Base-by-base conservation (phyloP, 345 rosid genomes). In the Eutrema yunnanense region DNA sequence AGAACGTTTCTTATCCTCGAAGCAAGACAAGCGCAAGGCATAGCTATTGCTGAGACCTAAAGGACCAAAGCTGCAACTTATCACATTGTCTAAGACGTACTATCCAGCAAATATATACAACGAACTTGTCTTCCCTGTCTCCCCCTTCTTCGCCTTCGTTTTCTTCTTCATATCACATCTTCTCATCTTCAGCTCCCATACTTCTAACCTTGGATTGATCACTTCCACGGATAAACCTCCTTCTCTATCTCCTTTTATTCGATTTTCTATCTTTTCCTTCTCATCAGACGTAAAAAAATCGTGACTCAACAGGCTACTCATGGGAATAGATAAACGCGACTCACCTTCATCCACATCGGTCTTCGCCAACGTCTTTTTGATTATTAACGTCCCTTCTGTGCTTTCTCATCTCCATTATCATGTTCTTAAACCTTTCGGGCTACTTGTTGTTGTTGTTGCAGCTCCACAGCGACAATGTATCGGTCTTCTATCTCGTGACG, bases 161-260 rank as follows among this genome's bases (percentile, higher is more conserved):
- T 32, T 46, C 47, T 43, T 44, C 22, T 12, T 27, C 30, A 38
- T 13, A 59, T 37, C 32, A 38, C 8, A 13, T 37, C 27, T 41
- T 68, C 63, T 68, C 12, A 68, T 4, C 62, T 68, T 68, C n/a
- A 68, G 32, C 43, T 55, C 19, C 72, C 63, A 42, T 16, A 42
- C 63, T 11, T 43, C 0, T 54, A 68, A 43, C 6, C 3, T 54
- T 4, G 53, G 62, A 54, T 67, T 54, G 9, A 55, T 68, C 52
- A 68, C 73, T 55, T 56, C 3, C 54, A 68, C 73, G 3, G 34
- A 34, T 34, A 69, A 56, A 56, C 73, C 54, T 69, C 73, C 56
- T 69, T 69, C 64, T 47, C 22, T 34, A 46, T 33, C 54, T 32
- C 26, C 12, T 32, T 16, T 55, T 9, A 0, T 6, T 46, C 36